Percentiles rank a stretch among this genome's conserved stretches.
These are phyloP conservation scores for Lathyrus tuberosus DNA, from an alignment of 306 rosid genomes.

Conservation along the genomic window DNA sequence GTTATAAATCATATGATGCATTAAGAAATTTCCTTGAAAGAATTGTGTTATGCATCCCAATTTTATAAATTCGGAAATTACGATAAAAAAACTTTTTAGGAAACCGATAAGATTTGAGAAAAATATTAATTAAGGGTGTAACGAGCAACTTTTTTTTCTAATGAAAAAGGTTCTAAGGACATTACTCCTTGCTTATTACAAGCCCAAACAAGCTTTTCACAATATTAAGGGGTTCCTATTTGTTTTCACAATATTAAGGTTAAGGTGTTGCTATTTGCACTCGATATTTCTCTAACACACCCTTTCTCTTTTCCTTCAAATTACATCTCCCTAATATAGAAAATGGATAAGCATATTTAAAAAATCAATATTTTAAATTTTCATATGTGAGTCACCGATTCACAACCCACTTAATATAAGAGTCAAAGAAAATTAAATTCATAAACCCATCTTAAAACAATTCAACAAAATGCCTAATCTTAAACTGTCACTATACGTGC, in stretches of 20 bases:
- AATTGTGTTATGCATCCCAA: no score
- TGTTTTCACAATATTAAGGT: not conserved
- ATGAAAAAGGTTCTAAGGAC: no score
- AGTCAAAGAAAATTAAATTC: not conserved
- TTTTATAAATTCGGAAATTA: no score
- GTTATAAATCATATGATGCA: no score
- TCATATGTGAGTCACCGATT: not conserved
- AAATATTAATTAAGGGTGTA: no score
- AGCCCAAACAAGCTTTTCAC: not conserved
- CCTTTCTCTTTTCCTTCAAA: not conserved
- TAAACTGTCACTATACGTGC: conserved; percentile 2
- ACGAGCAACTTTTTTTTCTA: no score
- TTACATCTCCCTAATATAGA: not conserved
- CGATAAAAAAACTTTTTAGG: no score
- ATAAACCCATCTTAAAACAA: conserved; percentile 1
- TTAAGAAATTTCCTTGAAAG: no score
- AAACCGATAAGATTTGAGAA: no score
- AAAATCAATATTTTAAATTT: not conserved
- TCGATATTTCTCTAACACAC: not conserved
- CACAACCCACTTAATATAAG: not conserved
- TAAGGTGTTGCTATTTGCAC: not conserved
- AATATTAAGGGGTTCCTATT: not conserved
- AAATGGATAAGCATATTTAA: not conserved
- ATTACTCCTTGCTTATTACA: no score
- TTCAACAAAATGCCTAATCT: not conserved